Evolutionary conservation across 805 yeast species (phyloP), one percentile per base, ranked within the genome.

Genomic region (Kluyveromyces lactis): DNA sequence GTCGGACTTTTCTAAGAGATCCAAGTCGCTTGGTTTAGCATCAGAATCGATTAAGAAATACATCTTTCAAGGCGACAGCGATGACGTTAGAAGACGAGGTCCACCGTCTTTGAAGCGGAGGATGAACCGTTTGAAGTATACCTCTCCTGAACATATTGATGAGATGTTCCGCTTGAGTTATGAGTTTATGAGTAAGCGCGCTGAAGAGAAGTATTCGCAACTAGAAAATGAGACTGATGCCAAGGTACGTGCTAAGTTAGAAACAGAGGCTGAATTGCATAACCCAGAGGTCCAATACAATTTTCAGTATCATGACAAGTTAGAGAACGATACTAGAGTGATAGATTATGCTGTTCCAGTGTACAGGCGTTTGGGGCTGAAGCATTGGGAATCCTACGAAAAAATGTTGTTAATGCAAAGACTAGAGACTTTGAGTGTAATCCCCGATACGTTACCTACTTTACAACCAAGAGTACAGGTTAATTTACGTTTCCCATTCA

Each of bases 361-460:
- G n/a, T 89, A 78, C 64, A 77, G 95, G 58, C 64, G 75, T 36
- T 66, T 76, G 47, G 74, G 84, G 43, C 66, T 75, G 50, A 64
- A 79, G 45, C 74, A 80, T 47, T 90, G 97, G 97, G 74, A 77
- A 56, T 51, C 58, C 4, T 69, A 79, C 46, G 79, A 75, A 32
- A 75, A 77, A 61, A 82, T 86, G 85, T 56, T 86, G 38, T 67
- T 81, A 39, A 86, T 92, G 92, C 97, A 92, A 66, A 78, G 97
- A 67, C 63, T 92, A 39, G 98, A 92, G 64, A 78, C 82, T 41
- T 66, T 86, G 49, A 73, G 73, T 31, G 86, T 86, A 31, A 84
- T 92, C 43, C 98, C 98, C 12, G 98, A 92, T 58, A 89, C 97
- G 3, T 58, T 92, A 60, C 92, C 97, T 19, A 87, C 97, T 2